Evolutionary conservation across 257 asterid genomes (phyloP), one percentile per base, ranked within the genome.

Genomic region (Plectranthus barbatus): DNA sequence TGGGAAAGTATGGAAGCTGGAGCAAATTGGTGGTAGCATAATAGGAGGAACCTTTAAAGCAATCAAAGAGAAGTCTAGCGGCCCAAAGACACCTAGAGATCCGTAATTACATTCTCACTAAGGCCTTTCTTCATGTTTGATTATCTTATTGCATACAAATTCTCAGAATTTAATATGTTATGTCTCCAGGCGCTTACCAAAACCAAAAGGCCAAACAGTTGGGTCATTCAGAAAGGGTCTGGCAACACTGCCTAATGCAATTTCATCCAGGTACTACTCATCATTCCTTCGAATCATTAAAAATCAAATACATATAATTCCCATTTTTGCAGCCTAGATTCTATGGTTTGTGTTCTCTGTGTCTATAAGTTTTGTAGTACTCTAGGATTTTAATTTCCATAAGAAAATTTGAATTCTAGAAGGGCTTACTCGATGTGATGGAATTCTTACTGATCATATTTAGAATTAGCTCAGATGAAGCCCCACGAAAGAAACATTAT

Each of bases 1-100:
- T 66, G 97, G 97, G 45, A 93, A 86, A 83, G 96, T 93, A 12
- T 93, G 99, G 99, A 90, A 85, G 65, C 86, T 93, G 69, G 99
- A 93, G 79, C 78, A 90, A 82, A 85, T 67, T 77, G 97, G 99
- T 15, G 96, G 96, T 29, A 90, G 99, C 76, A 90, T 92, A 62
- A 83, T 89, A 55, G 96, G 99, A 36, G 99, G 99, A 70, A 81
- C 95, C 63, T 73, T 83, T 71, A 87, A 92, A 78, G 91, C 94
- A 68, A 78, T 92, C 45, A 72, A 70, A 77, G 91, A 85, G 74
- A 86, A 64, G 75, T 79, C 86, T 58, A 75, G 59, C 23, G 72
- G 50, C 67, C 70, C 94, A 50, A 83, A 79, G 71, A 41, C 72
- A 31, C 82, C 94, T 48, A 86, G 94, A 81, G 95, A 92, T 73